Conservation (phyloP, 73 alveolate species). For the Paramecium primaurelia region DNA sequence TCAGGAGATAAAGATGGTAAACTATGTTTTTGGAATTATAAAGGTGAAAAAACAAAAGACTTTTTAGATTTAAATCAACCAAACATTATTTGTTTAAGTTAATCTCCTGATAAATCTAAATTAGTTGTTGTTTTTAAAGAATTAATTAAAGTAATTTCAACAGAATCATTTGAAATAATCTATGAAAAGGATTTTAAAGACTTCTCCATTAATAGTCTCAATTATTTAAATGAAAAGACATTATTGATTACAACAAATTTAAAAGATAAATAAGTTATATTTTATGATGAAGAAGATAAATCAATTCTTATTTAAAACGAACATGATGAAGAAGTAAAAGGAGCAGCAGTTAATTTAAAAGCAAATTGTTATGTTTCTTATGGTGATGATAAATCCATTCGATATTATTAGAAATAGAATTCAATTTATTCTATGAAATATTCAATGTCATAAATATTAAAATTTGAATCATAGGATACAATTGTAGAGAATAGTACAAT, state of each 20-base stretch:
- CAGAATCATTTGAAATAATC: not conserved
- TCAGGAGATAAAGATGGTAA: not conserved
- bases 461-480: not conserved
- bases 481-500: not conserved
- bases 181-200: not conserved
- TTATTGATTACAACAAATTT: not conserved
- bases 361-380: not conserved
- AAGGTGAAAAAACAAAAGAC: not conserved
- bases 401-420: not conserved
- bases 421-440: not conserved
- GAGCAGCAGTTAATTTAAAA: not conserved
- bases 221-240: not conserved
- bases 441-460: not conserved
- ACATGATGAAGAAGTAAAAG: not conserved
- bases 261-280: not conserved
- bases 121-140: not conserved
- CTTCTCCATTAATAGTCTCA: not conserved
- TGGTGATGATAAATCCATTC: not conserved
- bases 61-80: not conserved
- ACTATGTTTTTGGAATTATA: not conserved
- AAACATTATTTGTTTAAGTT: not conserved
- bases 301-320: not conserved
- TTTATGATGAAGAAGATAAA: not conserved
- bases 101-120: not conserved
- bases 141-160: not conserved